Conservation (phyloP, 192 early-diverging fungal genomes). For the Dissophora globulifera region DNA sequence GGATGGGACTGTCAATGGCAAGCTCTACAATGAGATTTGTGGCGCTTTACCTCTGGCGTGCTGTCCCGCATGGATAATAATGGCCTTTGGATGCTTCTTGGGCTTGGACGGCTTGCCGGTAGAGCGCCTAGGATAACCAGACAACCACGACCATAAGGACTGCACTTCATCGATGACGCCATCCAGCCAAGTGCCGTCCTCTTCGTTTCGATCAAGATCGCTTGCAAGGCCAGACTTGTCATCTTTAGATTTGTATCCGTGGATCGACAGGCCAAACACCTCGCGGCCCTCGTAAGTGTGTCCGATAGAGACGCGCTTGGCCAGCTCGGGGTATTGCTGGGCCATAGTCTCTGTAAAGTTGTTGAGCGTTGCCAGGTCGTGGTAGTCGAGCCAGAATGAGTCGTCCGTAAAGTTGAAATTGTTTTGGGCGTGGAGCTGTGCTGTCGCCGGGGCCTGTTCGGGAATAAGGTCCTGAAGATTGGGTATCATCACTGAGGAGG, state of each 20-base stretch:
- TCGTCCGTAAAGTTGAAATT: slow-evolving; percentile 33
- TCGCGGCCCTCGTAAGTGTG: slow-evolving; percentile 51
- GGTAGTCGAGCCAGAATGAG: slow-evolving; percentile 32
- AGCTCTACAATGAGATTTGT: background rate
- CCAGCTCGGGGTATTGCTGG: slow-evolving; percentile 30
- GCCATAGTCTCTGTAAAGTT: slow-evolving; percentile 47
- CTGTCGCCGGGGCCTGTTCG: slow-evolving; percentile 13
- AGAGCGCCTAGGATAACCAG: background rate
- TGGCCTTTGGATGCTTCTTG: slow-evolving; percentile 47
- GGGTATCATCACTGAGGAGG: slow-evolving; percentile 28
- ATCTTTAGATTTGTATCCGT: slow-evolving; percentile 41
- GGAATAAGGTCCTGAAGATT: slow-evolving; percentile 34
- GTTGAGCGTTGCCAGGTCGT: slow-evolving; percentile 34
- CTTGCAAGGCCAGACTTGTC: slow-evolving; percentile 1
- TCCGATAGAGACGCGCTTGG: slow-evolving; percentile 46
- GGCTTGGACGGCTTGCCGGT: slow-evolving; percentile 32
- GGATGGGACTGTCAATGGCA: no score
- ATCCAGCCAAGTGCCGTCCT: background rate
- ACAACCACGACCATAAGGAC: slow-evolving; percentile 23
- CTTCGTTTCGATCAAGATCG: no score
- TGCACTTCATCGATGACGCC: background rate
- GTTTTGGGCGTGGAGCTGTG: background rate
- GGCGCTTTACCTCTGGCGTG: slow-evolving; percentile 49
- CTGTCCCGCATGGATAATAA: slow-evolving; percentile 56
- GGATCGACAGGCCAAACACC: slow-evolving; percentile 51